Evolutionary conservation across 371 early-diverging fungal genomes (phyloP), one percentile per base, ranked within the genome.

Genomic region (Mucor irregularis): DNA sequence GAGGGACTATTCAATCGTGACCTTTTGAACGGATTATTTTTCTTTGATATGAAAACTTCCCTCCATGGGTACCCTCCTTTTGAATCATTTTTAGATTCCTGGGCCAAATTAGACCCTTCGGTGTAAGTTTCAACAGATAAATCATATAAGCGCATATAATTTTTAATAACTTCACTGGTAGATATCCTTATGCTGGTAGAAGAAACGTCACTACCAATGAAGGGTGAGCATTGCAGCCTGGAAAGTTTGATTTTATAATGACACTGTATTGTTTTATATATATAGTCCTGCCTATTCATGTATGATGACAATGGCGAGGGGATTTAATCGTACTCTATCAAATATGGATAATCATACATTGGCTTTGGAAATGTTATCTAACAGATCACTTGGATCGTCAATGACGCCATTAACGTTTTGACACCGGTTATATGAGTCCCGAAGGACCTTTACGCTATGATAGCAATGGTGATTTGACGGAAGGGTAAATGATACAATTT

Each of bases 261-360:
- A 24, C 39, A 19, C 11, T 19, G 6, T 19, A 14, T 9, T 13
- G 16, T 13, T 3, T 37, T 30, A 46, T 29, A 17, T 37, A 31
- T 21, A 40, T 53, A 73, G 74, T 5, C 47, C 68, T 9, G 71
- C 74, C 0, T 74, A 70, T 49, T 70, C 81, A 11, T 81, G 81
- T 54, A 76, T 80, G 80, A 80, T 78, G 80, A 65, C 68, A 16
- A 73, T 82, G 75, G 80, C 79, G 6, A 37, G 60, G 28, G 80
- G 73, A 10, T 74, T 74, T 30, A 63, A 61, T 33, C 53, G 53
- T n/a, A 58, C 69, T 0, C 49, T 82, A 34, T 62, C 77, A 11
- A 71, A 63, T 22, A 71, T 66, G 8, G 59, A 54, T 3, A 67
- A 71, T 24, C 64, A 57, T 6, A 62, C 66, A 46, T 55, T 64